A percentile compares a stretch with the other conserved stretches of the same genome.
phyloP scores from a whole-genome alignment of 2,329 filamentous ascomycete species.

The Epichloe typhina region DNA sequence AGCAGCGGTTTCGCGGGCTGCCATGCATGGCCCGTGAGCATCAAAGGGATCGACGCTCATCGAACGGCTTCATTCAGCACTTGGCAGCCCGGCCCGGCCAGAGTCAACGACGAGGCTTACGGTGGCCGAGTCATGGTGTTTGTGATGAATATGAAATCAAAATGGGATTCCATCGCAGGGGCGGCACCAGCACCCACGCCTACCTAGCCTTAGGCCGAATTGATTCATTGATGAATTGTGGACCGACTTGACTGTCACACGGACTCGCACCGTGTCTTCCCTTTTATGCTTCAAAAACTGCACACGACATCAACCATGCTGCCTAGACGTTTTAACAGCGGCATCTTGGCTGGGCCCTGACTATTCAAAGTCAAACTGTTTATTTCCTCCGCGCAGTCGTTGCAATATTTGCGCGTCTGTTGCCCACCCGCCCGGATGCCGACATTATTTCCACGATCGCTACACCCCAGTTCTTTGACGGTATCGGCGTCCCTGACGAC shows the following conservation, averaged over 20 bases:
- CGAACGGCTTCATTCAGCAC: no score
- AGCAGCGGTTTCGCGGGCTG: no score
- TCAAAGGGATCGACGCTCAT: no score
- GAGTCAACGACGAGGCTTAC: not conserved
- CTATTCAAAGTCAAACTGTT: not conserved
- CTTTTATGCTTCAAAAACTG: not conserved
- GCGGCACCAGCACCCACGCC: no score
- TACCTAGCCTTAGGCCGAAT: no score
- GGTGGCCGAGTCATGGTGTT: not conserved
- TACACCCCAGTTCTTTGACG: slow-evolving; percentile 13
- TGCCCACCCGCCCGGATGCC: slow-evolving; percentile 17
- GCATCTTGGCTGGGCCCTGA: not conserved
- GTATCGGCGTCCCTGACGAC: slow-evolving; percentile 13
- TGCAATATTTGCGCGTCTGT: not conserved
- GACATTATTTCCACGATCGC: slow-evolving; percentile 17
- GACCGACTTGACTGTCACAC: no score
- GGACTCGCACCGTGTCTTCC: no score
- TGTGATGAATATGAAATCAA: no score
- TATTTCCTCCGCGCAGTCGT: not conserved
- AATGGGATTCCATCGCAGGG: no score
- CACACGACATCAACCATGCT: not conserved
- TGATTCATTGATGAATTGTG: no score
- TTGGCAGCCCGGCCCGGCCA: no score
- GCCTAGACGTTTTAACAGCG: not conserved
- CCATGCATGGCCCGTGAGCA: no score